Evolutionary conservation across 2,329 filamentous ascomycete species (phyloP), one percentile per base, ranked within the genome.

Genomic region (Daldinia sp.): DNA sequence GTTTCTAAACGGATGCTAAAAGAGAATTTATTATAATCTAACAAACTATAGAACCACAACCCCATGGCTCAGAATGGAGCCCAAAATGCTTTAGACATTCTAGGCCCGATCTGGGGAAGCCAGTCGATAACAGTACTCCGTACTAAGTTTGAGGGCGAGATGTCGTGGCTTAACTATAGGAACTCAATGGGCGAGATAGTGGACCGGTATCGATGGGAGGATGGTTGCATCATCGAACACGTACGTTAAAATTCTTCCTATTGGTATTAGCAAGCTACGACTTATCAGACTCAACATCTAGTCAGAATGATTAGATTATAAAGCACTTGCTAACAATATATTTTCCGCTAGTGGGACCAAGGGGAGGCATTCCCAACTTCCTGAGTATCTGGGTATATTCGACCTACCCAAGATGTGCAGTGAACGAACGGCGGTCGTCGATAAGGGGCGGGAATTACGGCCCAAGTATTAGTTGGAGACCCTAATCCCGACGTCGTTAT

Each of bases 221-320:
- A 64, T 34, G 70, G 70, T 3, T 72, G 69, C 37, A 72, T 72
- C 23, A 64, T 61, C 13, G 70, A 72, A 43, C 70, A 72, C 25
- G 70, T 70, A 66, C 6, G 68, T 69, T 29, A 17, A 45, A n/a
- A n/a, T n/a, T n/a, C n/a, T n/a, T n/a, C n/a, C n/a, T n/a, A n/a
- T n/a, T n/a, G n/a, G n/a, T n/a, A n/a, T n/a, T n/a, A n/a, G n/a
- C n/a, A n/a, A n/a, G n/a, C n/a, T n/a, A n/a, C n/a, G n/a, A n/a
- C n/a, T n/a, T n/a, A n/a, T n/a, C n/a, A n/a, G n/a, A n/a, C n/a
- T n/a, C n/a, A n/a, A n/a, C n/a, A n/a, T n/a, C n/a, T n/a, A n/a
- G n/a, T n/a, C n/a, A n/a, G n/a, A n/a, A n/a, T n/a, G 29, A 8
- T 30, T 30, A 30, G 11, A 30, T 30, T 9, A 13, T 17, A 3